A percentile compares a stretch with the other conserved stretches of the same genome.
These are phyloP conservation scores for Theobroma cacao DNA, from an alignment of 345 rosid genomes.

Conservation along the genomic window DNA sequence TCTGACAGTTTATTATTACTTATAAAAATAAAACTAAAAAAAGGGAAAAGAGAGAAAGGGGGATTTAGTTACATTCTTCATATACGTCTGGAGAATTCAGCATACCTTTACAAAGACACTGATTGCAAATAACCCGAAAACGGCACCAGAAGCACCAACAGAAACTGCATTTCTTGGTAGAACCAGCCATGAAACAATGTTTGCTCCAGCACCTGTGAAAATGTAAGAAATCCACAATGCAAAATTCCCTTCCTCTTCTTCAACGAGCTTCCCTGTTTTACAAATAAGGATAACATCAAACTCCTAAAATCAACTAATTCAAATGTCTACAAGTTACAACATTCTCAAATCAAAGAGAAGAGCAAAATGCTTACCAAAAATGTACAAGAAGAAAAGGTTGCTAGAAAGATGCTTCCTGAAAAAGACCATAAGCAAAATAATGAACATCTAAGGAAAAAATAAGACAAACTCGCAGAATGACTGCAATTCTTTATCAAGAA, in stretches of 20 bases:
- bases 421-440: conserved; percentile 15
- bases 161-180: conserved; percentile 88
- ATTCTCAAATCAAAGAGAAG: not conserved
- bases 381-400: conserved; percentile 94
- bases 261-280: conserved; percentile 80
- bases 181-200: conserved; percentile 89
- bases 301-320: conserved; percentile 10
- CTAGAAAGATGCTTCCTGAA: conserved; percentile 94
- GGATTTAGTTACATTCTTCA: not conserved
- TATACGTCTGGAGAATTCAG: not conserved
- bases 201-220: conserved; percentile 86
- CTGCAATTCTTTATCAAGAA: not conserved
- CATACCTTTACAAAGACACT: conserved; percentile 85
- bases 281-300: conserved; percentile 9
- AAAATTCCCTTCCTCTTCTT: conserved; percentile 89
- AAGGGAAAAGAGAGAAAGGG: not conserved
- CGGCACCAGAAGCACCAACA: conserved; percentile 94
- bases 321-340: not conserved
- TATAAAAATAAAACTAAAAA: not conserved
- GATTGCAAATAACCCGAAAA: conserved; percentile 85
- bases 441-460: conserved; percentile 1
- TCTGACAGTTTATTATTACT: not conserved
- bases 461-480: not conserved
- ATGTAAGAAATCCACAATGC: conserved; percentile 80
- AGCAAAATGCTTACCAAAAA: conserved; percentile 69